A percentile compares a stretch with the other conserved stretches of the same genome.
phyloP scores from a whole-genome alignment of 1,284 basidiomycete genomes.

The Cystobasidium pallidum region DNA sequence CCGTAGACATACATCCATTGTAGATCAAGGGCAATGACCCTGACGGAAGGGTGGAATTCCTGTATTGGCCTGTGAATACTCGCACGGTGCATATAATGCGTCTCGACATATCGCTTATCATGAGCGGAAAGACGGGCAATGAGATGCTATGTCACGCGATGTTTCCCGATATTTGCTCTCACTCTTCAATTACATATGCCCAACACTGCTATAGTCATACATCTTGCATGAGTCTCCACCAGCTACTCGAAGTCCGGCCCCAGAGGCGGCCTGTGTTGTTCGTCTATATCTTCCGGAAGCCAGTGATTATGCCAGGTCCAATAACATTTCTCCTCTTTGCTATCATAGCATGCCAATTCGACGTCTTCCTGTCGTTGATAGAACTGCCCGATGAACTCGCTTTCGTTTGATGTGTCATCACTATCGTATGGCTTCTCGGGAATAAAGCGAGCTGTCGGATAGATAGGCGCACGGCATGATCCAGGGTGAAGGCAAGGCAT shows the following conservation, averaged over 20 bases:
- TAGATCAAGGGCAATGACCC: no score
- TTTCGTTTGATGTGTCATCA: conserved; percentile 17
- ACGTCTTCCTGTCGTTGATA: conserved; percentile 22
- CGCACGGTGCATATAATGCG: no score
- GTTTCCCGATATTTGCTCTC: background rate
- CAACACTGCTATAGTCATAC: background rate
- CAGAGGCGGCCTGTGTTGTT: background rate
- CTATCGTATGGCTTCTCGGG: conserved; percentile 22
- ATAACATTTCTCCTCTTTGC: conserved; percentile 21
- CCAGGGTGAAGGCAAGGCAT: no score
- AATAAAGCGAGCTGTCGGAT: conserved; percentile 28
- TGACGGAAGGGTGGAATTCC: no score
- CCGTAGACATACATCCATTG: no score
- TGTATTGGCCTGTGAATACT: no score
- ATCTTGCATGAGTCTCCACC: background rate
- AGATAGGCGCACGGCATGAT: no score
- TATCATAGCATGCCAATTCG: conserved; percentile 18
- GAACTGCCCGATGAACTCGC: conserved; percentile 15
- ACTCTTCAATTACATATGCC: background rate
- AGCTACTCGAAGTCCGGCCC: conserved; percentile 8
- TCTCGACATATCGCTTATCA: no score
- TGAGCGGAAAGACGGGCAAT: no score
- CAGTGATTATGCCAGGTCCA: conserved; percentile 35
- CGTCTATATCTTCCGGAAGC: conserved; percentile 30
- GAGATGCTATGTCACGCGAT: background rate